phyloP scores from a whole-genome alignment of 2,329 filamentous ascomycete genomes.

The Fusarium concolor region DNA sequence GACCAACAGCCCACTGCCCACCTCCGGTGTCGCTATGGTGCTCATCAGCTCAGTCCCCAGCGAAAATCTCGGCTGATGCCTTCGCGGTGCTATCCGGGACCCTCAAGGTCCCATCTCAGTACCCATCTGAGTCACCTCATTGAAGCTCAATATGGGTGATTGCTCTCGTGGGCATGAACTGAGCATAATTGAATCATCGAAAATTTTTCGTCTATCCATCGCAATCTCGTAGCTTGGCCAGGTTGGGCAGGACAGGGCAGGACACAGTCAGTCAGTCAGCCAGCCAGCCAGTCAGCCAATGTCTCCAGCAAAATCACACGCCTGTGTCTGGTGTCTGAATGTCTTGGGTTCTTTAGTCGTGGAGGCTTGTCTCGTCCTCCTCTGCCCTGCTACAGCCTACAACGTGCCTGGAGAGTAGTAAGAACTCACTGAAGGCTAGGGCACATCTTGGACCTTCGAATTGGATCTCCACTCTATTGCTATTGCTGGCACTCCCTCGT shows the following conservation, averaged over 20 bases:
- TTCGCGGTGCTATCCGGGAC: constrained; percentile 45
- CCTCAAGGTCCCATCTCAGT: constrained; percentile 37
- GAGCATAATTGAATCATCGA: constrained; percentile 34
- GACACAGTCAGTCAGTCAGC: constrained; percentile 26
- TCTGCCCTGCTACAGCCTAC: constrained; percentile 6
- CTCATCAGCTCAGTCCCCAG: constrained; percentile 46
- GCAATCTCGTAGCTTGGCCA: constrained; percentile 36
- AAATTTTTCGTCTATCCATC: constrained; percentile 33
- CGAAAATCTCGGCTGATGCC: constrained; percentile 48
- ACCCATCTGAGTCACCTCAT: constrained; percentile 46
- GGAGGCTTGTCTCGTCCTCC: constrained; percentile 18
- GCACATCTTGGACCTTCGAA: constrained; percentile 25
- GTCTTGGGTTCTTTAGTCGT: constrained; percentile 37
- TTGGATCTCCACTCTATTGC: constrained; percentile 23
- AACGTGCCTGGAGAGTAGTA: constrained; percentile 7
- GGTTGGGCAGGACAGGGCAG: constrained; percentile 11
- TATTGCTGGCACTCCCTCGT: constrained; percentile 30
- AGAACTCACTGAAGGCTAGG: constrained; percentile 18
- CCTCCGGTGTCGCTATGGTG: constrained; percentile 48
- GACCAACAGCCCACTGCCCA: constrained; percentile 48
- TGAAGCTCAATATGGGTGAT: constrained; percentile 36
- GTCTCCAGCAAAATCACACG: constrained; percentile 44
- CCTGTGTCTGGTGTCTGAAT: constrained; percentile 42
- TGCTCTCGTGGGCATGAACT: constrained; percentile 36
- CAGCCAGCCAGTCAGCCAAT: constrained; percentile 24